These are phyloP conservation scores for Sporothrix pallida DNA, from an alignment of 2,329 filamentous ascomycete species.

Conservation along the genomic window DNA sequence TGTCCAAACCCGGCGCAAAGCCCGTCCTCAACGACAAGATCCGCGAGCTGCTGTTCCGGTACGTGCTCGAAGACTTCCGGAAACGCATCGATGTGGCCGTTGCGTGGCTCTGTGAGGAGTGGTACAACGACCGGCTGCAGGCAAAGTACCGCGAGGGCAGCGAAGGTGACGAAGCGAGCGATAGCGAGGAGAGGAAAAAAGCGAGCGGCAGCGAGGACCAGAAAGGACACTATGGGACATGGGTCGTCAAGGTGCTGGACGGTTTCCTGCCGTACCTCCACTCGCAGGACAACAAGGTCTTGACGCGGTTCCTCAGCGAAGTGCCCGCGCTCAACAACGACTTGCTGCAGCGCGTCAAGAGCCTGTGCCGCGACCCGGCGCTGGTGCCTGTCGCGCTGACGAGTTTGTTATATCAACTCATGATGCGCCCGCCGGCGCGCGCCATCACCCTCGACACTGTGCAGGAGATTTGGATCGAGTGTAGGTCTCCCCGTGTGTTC, in stretches of 20 bases:
- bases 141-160: conserved; percentile 43
- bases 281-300: conserved; percentile 77
- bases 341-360: conserved; percentile 75
- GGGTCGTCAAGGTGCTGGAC: conserved; percentile 81
- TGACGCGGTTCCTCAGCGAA: conserved; percentile 90
- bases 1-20: neutral
- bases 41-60: conserved; percentile 79
- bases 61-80: conserved; percentile 90
- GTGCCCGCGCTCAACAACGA: conserved; percentile 77
- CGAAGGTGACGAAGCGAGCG: conserved; percentile 34
- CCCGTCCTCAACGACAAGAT: conserved; percentile 69
- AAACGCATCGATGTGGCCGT: conserved; percentile 88
- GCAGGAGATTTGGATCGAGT: conserved; percentile 70
- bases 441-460: conserved; percentile 68
- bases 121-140: conserved; percentile 81
- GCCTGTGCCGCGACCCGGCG: conserved; percentile 68
- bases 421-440: conserved; percentile 69
- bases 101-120: conserved; percentile 95
- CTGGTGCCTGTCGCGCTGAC: conserved; percentile 68
- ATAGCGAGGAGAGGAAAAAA: conserved; percentile 37
- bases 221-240: conserved; percentile 74
- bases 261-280: conserved; percentile 92
- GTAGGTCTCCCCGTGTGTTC: conserved; percentile 52
- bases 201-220: too few species aligned
- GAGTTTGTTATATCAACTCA: conserved; percentile 69